Evolutionary conservation across 2,329 filamentous ascomycete genomes (phyloP), one percentile per base, ranked within the genome.

Genomic region (Ascosphaera aggregata): DNA sequence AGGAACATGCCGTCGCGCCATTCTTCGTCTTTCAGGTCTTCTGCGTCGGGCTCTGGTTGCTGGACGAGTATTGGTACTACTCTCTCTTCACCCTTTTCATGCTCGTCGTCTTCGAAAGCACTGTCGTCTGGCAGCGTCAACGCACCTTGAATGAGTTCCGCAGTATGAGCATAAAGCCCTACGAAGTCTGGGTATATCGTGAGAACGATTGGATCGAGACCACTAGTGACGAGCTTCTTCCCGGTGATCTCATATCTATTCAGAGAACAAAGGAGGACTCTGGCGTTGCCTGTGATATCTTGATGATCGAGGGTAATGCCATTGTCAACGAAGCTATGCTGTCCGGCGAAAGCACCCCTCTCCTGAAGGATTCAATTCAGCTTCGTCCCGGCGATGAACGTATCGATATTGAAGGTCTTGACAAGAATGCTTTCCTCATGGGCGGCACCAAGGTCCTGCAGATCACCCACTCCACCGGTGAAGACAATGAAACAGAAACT

Each of bases 21-120:
- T 98, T 98, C 66, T 98, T 98, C 60, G 85, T 98, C 45, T 98
- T 98, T 63, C 89, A 98, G 65, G 68, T 98, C 44, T 98, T 98
- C 65, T 98, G 91, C 50, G 89, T 98, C 42, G 91, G 89, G 13
- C 64, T 98, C 43, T 98, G 89, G 89, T 81, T 95, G 75, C 64
- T 98, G 54, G 89, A 98, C 54, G 91, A 98, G 61, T 98, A 95
- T 62, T 98, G 91, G 89, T 98, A 98, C 65, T 98, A 98, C 63
- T 95, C 89, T 44, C 71, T 98, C 16, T 98, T 98, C 60, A 98
- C 91, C 1, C 74, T 98, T 17, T 85, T 95, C 63, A 98, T 98
- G 91, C 72, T 98, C 41, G 82, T 98, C 47, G 76, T 73, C 42
- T 7, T 98, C 49, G 89, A 98, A 64, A 94, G 85, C 57, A 98